Evolutionary conservation across 768 basidiomycete species (phyloP), one percentile per base, ranked within the genome.

Genomic region (Mrakia frigida): DNA sequence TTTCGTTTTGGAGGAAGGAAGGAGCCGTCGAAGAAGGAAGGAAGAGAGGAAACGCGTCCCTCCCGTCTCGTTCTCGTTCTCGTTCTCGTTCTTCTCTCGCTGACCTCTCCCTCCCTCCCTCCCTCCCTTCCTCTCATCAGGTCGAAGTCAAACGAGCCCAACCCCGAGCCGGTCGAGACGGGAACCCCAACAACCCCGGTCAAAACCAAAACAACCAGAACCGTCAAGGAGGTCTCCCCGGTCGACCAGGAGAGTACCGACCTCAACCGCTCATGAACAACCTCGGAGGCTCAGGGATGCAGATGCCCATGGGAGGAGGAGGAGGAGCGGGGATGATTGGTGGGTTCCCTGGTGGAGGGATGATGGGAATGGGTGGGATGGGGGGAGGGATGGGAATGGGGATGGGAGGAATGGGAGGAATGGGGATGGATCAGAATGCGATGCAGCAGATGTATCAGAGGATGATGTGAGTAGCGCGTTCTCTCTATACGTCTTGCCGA

Each of bases 141-240:
- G 95, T 99, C 80, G 97, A 98, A 82, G 94, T 98, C 65, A 98
- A 98, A 84, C 87, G 94, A 65, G 97, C 96, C 1, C 94, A 97
- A 82, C 94, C 95, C 4, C 88, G 94, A 63, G 83, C 82, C 23
- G 82, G 83, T 10, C 82, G 79, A 41, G 82, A 85, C 73, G 71
- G 52, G 1, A 60, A 74, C 69, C 53, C 46, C 61, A 71, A 71
- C 60, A 33, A 59, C 46, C 39, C 35, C n/a, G n/a, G n/a, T 25
- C 14, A n/a, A 41, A 41, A 37, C 31, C 61, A 39, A n/a, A 21
- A 13, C 56, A 14, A 14, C n/a, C 13, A n/a, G 25, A 25, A 28
- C 56, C 25, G 56, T n/a, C 25, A 28, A 9, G 59, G 73, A 35
- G 39, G 35, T 4, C 65, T 68, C 21, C 65, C 65, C 3, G 39